Conservation (phyloP, 1,139 yeast genomes). For the Arxiozyma slooffiae region DNA sequence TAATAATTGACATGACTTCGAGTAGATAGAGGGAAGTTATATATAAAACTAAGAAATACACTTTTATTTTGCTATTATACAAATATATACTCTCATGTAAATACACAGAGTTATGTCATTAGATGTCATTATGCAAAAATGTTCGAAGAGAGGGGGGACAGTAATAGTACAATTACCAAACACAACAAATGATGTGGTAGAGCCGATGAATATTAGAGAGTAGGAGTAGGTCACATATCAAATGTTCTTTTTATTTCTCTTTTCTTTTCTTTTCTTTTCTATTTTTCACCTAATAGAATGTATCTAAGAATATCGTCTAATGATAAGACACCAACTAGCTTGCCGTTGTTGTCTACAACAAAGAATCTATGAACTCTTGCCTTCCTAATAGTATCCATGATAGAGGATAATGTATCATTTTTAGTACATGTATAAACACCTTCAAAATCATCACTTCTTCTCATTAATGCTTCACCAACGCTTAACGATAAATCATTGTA, state of each 20-base stretch:
- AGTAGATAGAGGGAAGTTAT: too few relatives aligned
- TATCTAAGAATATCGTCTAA: slow-evolving; percentile 85
- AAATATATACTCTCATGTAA: too few relatives aligned
- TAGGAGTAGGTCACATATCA: not conserved
- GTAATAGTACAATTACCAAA: not conserved
- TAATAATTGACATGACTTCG: not conserved
- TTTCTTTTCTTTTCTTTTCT: not conserved
- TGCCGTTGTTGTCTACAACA: slow-evolving; percentile 77
- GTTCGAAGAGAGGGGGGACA: not conserved
- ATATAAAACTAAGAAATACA: too few relatives aligned
- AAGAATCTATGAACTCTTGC: slow-evolving; percentile 86
- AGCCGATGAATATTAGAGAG: not conserved
- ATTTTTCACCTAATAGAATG: slow-evolving; percentile 57
- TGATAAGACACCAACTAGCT: slow-evolving; percentile 73
- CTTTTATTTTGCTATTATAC: too few relatives aligned
- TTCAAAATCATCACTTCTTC: slow-evolving; percentile 93
- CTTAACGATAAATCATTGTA: slow-evolving; percentile 83
- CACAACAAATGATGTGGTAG: not conserved
- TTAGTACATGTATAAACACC: slow-evolving; percentile 95
- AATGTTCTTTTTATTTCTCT: not conserved
- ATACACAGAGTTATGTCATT: not conserved
- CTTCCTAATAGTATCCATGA: slow-evolving; percentile 87
- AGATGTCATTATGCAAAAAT: not conserved
- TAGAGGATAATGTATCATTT: slow-evolving; percentile 77
- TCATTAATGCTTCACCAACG: slow-evolving; percentile 92